Evolutionary conservation across 495 filamentous ascomycete species (phyloP).

Genomic region (Annulohypoxylon bovei): DNA sequence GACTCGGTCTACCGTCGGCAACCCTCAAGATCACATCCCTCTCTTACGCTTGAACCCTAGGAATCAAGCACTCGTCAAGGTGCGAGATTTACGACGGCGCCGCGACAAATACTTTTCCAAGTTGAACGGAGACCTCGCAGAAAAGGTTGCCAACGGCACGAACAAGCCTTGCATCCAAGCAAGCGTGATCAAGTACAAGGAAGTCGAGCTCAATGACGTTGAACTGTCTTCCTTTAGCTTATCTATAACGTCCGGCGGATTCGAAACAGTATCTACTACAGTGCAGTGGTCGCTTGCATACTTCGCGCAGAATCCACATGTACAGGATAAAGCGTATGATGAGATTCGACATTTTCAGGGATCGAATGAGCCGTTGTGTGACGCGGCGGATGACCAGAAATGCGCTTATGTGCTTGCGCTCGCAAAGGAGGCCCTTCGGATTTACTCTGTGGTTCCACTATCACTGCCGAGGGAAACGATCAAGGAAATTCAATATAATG

Average conservation of each 20-base stretch:
- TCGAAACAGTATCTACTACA: conserved; percentile 71
- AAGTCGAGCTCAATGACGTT: conserved; percentile 65
- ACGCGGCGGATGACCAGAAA: conserved; percentile 68
- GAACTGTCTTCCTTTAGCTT: conserved; percentile 71
- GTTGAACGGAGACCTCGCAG: conserved; percentile 63
- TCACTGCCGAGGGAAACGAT: conserved; percentile 68
- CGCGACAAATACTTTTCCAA: conserved; percentile 67
- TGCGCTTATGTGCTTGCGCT: conserved; percentile 68
- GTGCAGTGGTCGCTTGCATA: conserved; percentile 71
- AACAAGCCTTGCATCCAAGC: conserved; percentile 72
- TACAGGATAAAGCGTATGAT: conserved; percentile 67
- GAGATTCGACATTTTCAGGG: conserved; percentile 66
- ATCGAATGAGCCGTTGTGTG: conserved; percentile 63
- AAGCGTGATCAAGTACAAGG: conserved; percentile 70
- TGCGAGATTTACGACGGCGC: conserved; percentile 66
- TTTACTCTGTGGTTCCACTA: conserved; percentile 69
- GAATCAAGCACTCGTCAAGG: conserved; percentile 59
- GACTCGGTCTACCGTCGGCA: conserved; percentile 69
- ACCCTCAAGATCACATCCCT: conserved; percentile 72
- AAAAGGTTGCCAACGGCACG: conserved; percentile 66
- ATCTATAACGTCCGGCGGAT: conserved; percentile 69
- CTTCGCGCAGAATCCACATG: conserved; percentile 65
- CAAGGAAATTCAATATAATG: conserved; percentile 67
- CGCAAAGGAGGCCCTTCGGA: conserved; percentile 67
- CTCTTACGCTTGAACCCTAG: conserved; percentile 67